A percentile compares a stretch with the other conserved stretches of the same genome.
These are phyloP conservation scores for Pluteus cervinus DNA, from an alignment of 768 basidiomycete genomes.

Conservation along the genomic window DNA sequence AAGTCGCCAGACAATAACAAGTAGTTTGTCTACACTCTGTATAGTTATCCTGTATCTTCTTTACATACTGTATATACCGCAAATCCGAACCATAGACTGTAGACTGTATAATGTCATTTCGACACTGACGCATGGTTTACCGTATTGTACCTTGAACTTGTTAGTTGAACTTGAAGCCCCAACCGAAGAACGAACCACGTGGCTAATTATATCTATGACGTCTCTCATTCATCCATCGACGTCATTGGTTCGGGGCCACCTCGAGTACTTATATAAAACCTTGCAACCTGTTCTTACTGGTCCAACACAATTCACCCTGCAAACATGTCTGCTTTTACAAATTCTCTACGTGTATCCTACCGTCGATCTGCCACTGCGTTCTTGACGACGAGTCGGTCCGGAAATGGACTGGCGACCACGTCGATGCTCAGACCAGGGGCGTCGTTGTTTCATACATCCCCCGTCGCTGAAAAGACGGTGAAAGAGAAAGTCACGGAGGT, in stretches of 20 bases:
- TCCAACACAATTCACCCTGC: neutral
- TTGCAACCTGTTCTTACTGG: neutral
- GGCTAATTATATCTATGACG: no score
- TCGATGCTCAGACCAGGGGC: no score
- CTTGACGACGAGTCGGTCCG: conserved; percentile 4
- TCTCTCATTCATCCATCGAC: conserved; percentile 11
- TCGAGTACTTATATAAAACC: conserved; percentile 6
- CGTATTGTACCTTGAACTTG: no score
- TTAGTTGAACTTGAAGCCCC: no score
- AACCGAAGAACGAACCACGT: no score
- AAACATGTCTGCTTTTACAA: conserved; percentile 13
- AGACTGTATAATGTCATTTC: no score
- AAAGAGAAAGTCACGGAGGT: conserved; percentile 39
- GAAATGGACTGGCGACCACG: conserved; percentile 2
- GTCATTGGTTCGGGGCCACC: conserved; percentile 8
- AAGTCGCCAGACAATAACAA: no score
- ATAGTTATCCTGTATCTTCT: no score
- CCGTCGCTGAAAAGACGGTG: conserved; percentile 29
- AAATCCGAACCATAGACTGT: no score
- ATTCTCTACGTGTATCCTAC: conserved; percentile 7
- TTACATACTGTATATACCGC: no score
- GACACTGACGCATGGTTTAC: no score
- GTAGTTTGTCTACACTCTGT: no score
- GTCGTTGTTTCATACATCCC: conserved; percentile 29
- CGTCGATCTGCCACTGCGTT: conserved; percentile 1